Conservation (phyloP, 1,284 basidiomycete genomes). For the Tetrapyrgos nigripes region DNA sequence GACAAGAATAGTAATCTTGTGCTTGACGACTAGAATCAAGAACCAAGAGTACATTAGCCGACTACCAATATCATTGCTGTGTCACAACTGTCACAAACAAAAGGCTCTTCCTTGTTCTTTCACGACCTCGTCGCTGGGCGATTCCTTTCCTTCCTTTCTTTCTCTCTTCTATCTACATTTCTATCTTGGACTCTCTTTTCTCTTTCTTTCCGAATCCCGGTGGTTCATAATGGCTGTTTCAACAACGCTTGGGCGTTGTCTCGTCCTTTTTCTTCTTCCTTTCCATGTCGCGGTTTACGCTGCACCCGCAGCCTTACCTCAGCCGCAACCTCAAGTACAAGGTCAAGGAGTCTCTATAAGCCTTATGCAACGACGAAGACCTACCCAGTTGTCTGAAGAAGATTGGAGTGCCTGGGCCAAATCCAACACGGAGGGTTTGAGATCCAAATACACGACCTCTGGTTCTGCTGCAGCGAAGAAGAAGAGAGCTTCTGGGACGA, state of each 20-base stretch:
- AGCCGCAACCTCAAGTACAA: neutral
- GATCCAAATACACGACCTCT: constrained; percentile 59
- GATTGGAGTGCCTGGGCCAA: constrained; percentile 64
- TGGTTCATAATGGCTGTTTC: too few relatives aligned
- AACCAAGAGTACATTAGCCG: too few relatives aligned
- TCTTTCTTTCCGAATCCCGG: constrained; percentile 3
- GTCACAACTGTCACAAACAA: too few relatives aligned
- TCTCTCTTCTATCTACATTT: constrained; percentile 3
- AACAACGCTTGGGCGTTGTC: constrained; percentile 9
- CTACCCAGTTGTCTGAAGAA: constrained; percentile 33
- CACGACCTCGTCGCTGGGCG: too few relatives aligned
- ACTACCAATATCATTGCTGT: too few relatives aligned
- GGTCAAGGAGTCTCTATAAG: too few relatives aligned
- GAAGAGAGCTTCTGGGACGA: constrained; percentile 58
- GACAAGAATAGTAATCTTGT: too few relatives aligned
- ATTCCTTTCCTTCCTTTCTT: constrained; percentile 27
- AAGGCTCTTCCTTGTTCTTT: too few relatives aligned
- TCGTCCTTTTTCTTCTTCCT: constrained; percentile 4
- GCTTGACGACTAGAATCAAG: too few relatives aligned
- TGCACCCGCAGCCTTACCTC: constrained; percentile 2
- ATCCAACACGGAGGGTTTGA: constrained; percentile 50
- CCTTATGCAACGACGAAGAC: constrained; percentile 37
- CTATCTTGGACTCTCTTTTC: constrained; percentile 10
- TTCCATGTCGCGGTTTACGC: constrained; percentile 4
- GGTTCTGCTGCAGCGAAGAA: constrained; percentile 32